Base-by-base conservation (phyloP, 371 early-diverging fungal species). In the Mucor racemosus region DNA sequence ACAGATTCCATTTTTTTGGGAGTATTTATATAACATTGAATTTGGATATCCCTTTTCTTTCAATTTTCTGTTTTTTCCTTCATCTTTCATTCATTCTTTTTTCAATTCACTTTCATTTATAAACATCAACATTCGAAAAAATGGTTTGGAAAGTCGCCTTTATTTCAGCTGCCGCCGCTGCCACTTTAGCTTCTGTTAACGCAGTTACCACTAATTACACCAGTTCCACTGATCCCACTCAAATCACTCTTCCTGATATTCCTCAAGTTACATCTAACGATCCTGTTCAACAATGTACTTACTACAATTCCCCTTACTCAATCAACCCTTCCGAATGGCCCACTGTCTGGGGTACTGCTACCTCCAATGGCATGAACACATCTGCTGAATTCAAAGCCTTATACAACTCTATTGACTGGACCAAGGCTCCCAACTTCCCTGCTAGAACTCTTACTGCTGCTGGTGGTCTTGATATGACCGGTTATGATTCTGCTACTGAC, bases 341-440 rank as follows among this genome's bases (percentile, higher is more conserved):
- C 50, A 74, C 76, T 19, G 36, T 68, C 14, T 80, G 80, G 80
- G 65, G 58, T 0, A 73, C 61, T 36, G 80, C 80, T 50, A 80
- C 80, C 38, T 67, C 74, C 17, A 79, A 79, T 48, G 76, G 76
- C 57, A 80, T 77, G 74, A 75, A 75, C 48, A 74, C 69, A 35
- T 66, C 70, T 19, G 61, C 73, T 17, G 80, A 80, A 57, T 80
- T 77, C 69, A 65, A 42, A 7, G 67, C 68, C n/a, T 55, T 80
- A 10, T 77, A 75, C 38, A 72, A 73, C 40, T 75, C 80, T 38
- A 74, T 81, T 62, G 73, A 78, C 44, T 81, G 81, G 81, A 58
- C 75, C 8, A 71, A 68, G 38, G 78, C 65, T 19, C 81, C 81
- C 48, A 68, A 73, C 7, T 64, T 70, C 40, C 60, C 75, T 14